Percentiles rank a stretch among this genome's conserved stretches.
Evolutionary conservation across 2,329 filamentous ascomycete species (phyloP).

Genomic region (Penicillium sp.): DNA sequence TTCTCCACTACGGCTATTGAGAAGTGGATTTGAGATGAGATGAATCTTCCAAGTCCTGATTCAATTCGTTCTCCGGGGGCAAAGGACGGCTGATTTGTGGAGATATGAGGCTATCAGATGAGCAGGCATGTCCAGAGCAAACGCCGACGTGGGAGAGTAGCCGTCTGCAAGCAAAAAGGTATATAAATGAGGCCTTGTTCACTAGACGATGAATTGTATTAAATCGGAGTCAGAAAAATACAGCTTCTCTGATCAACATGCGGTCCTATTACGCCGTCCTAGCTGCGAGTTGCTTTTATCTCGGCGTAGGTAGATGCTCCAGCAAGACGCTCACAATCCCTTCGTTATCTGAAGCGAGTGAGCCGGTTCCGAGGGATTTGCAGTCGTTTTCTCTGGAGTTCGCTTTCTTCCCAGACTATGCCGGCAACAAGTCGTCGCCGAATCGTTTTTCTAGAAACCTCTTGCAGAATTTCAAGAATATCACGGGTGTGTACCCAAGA

Average conservation of each 20-base stretch:
- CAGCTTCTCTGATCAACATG: background rate
- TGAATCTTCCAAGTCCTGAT: too few species aligned
- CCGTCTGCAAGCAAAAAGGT: too few species aligned
- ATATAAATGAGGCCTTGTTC: background rate
- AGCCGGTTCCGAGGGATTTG: background rate
- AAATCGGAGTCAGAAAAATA: too few species aligned
- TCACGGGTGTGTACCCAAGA: background rate
- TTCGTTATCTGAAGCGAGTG: background rate
- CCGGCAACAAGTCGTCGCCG: slow-evolving; percentile 12
- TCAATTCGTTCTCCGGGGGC: too few species aligned
- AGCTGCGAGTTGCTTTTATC: background rate
- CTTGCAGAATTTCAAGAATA: slow-evolving; percentile 1
- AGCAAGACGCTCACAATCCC: background rate
- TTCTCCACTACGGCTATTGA: too few species aligned
- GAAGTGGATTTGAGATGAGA: too few species aligned
- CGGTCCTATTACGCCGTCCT: background rate
- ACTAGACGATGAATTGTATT: too few species aligned
- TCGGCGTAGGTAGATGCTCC: background rate
- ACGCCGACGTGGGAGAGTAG: background rate
- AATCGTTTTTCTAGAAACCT: slow-evolving; percentile 10
- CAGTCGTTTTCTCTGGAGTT: slow-evolving; percentile 14
- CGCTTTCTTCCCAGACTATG: slow-evolving; percentile 11
- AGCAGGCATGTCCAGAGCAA: background rate
- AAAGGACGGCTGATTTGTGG: too few species aligned
- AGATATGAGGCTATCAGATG: background rate